Evolutionary conservation across 352 stramenopile species (phyloP), one percentile per base, ranked within the genome.

Genomic region (Saprolegnia diclina): DNA sequence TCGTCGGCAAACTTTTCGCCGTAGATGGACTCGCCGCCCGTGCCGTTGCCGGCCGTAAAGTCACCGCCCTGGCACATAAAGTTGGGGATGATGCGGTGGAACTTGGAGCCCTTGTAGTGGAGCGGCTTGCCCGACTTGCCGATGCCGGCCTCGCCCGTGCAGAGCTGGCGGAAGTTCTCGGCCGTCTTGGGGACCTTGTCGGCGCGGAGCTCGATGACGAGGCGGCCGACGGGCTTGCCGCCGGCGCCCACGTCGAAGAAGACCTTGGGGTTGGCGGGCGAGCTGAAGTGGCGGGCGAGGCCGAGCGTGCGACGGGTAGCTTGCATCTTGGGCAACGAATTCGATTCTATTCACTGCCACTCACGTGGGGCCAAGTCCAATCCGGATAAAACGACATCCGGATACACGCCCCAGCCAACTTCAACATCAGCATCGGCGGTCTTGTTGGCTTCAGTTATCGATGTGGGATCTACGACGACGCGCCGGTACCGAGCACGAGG

Each of bases 231-330:
- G 16, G 85, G 56, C 76, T 97, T 72, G 44, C 90, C 96, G 69
- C 88, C 93, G 74, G 99, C 97, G 55, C 94, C 88, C 32, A 99
- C 89, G 81, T 99, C 96, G 75, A 99, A 98, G 85, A 96, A 99
- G 35, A 98, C 91, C 45, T 83, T 94, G 50, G 91, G 91, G 79
- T 97, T 94, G 54, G 76, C 75, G 35, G 73, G 72, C n/a, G 79
- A 75, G 80, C 82, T 92, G 74, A 92, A 92, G 54, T 78, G 71
- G 57, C 57, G 57, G 57, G 55, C 52, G 35, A 66, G 18, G 42
- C 13, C 42, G 42, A 48, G 42, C 13, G 13, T 24, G 29, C 57
- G 57, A 13, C 18, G 14, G 44, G 57, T 19, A 40, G 35, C 21
- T 66, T 66, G 57, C 57, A 66, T 66, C 19, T 32, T 21, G 40